phyloP scores from a whole-genome alignment of 1,284 basidiomycete species.

The Cystobasidium sp. region DNA sequence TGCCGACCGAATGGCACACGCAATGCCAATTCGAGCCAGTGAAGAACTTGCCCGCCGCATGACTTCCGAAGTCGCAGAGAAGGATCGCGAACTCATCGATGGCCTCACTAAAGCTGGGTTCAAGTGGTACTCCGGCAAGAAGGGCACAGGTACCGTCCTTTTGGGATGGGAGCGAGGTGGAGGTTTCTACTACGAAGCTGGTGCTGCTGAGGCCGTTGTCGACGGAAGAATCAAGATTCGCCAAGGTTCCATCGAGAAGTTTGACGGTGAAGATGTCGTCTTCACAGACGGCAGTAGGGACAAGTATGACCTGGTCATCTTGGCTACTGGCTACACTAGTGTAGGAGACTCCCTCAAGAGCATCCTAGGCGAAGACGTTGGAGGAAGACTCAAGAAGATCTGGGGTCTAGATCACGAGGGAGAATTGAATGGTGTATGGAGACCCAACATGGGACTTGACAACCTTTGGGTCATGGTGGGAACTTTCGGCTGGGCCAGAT shows the following conservation, averaged over 20 bases:
- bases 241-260: constrained; percentile 65
- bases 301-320: constrained; percentile 16
- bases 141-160: constrained; percentile 62
- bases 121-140: constrained; percentile 62
- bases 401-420: constrained; percentile 33
- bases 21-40: constrained; percentile 59
- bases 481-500: constrained; percentile 14
- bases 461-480: constrained; percentile 26
- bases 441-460: constrained; percentile 18
- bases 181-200: constrained; percentile 63
- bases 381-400: constrained; percentile 10
- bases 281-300: constrained; percentile 9
- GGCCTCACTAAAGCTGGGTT: constrained; percentile 58
- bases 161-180: constrained; percentile 58
- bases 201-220: constrained; percentile 67
- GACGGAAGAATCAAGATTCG: constrained; percentile 76
- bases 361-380: constrained; percentile 15
- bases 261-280: constrained; percentile 6
- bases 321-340: constrained; percentile 22
- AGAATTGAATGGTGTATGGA: constrained; percentile 24
- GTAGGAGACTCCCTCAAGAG: constrained; percentile 2
- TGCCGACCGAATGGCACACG: constrained; percentile 61
- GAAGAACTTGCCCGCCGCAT: constrained; percentile 56
- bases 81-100: constrained; percentile 57
- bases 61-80: constrained; percentile 51